Evolutionary conservation across 176 grass and related monocot genomes (phyloP), one percentile per base, ranked within the genome.

Genomic region (Pontederia paniculata): DNA sequence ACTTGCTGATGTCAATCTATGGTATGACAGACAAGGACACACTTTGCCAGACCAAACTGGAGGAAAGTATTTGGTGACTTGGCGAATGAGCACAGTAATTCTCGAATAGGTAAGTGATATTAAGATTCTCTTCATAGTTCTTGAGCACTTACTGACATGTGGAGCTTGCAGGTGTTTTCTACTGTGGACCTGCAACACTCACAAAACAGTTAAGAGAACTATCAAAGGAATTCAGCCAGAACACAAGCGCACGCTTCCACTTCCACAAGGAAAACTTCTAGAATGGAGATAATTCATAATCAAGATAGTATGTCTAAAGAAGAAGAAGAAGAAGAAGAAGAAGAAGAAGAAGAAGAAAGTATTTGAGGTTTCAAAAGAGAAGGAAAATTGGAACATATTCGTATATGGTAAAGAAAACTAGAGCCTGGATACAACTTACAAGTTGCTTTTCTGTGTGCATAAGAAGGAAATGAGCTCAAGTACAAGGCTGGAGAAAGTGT

Each of bases 181-280:
- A 98, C 50, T 98, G 94, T 46, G 94, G 94, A 53, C 84, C 94
- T 54, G 80, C 83, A 50, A 88, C 80, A 3, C 80, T 98, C 46
- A 98, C 94, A 41, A 98, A 98, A 81, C 60, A 76, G 37, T 59
- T 98, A 11, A 98, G 82, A 74, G 87, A 93, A 50, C 83, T 98
- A 62, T 88, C 94, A 16, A 81, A 85, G 69, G 94, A 98, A 77
- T 98, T 98, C 76, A 98, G 78, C 54, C 87, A 98, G 54, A 78
- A 77, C 55, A 98, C 87, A 23, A 87, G 80, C n/a, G 93, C 94
- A 48, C 79, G 94, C 60, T 98, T 98, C 66, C 94, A 98, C 52
- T 98, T 98, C 73, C 94, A 98, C 69, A 98, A 98, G 69, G 94
- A 98, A 49, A 98, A 98, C 70, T 98, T 98, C 59, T 98, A 77